Evolutionary conservation across 192 early-diverging fungal species (phyloP), one percentile per base, ranked within the genome.

Genomic region (Tieghemiomyces parasiticus): DNA sequence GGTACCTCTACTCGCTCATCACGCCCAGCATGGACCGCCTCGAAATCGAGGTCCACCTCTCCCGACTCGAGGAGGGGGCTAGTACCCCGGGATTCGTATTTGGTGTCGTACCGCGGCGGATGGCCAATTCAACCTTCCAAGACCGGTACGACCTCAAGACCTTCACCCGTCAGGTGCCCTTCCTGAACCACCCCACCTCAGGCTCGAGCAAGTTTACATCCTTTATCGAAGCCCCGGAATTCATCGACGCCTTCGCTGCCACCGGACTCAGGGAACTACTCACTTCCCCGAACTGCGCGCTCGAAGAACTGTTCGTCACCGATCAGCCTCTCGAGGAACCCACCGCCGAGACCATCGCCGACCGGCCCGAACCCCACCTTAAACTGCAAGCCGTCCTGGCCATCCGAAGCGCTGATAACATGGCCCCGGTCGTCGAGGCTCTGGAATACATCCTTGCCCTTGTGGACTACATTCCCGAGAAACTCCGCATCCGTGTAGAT

Each of bases 281-380:
- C 65, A 46, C 62, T 6, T 48, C 56, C 63, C 29, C 62, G 14
- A 25, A 54, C 53, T 63, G 78, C 19, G 59, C 78, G 14, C 61
- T 88, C 25, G 80, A 85, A 58, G 67, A 71, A 65, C 60, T 88
- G 47, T 66, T 79, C 44, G 62, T 88, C 29, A 69, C 82, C 0
- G 82, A 88, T 61, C 49, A 73, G 59, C 82, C 82, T 3, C 63
- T 67, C 9, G 70, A 70, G 26, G 77, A 83, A 73, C 85, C 85
- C 13, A 30, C n/a, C 31, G n/a, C 4, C 12, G n/a, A n/a, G n/a
- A n/a, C n/a, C n/a, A 10, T 32, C 8, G 10, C 26, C 34, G 34
- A 29, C 30, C 60, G 59, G 29, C 72, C 68, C 53, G 67, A n/a
- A n/a, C 61, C 24, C 66, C 71, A 35, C 29, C 58, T 1, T 64